phyloP scores from a whole-genome alignment of 768 basidiomycete species.

The Holtermanniella nyarrowii region DNA sequence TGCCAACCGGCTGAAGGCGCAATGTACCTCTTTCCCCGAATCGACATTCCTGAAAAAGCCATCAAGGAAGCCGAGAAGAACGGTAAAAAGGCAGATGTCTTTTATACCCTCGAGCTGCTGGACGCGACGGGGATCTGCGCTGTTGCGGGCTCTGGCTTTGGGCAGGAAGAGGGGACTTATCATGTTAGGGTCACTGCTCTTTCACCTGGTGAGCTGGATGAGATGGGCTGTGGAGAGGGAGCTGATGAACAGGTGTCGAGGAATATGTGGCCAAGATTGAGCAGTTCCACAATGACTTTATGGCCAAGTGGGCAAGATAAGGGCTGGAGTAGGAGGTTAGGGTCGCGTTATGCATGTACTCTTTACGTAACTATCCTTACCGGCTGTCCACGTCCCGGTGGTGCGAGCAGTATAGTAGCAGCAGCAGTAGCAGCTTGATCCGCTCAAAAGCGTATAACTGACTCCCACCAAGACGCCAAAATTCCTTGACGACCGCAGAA shows the following conservation, averaged over 20 bases:
- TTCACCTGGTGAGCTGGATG: conserved; percentile 49
- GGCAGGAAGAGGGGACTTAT: conserved; percentile 78
- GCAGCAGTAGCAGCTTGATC: no score
- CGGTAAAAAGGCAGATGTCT: conserved; percentile 75
- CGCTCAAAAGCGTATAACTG: no score
- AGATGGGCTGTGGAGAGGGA: background rate
- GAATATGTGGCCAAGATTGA: conserved; percentile 82
- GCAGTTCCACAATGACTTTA: conserved; percentile 57
- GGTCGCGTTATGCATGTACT: no score
- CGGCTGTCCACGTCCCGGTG: no score
- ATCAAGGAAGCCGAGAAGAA: conserved; percentile 58
- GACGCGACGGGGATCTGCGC: conserved; percentile 56
- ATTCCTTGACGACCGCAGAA: no score
- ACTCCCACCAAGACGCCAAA: no score
- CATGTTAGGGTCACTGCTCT: conserved; percentile 90
- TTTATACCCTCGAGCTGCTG: conserved; percentile 74
- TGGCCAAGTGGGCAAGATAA: conserved; percentile 45
- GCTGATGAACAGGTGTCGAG: conserved; percentile 53
- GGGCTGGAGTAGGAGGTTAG: no score
- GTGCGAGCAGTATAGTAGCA: no score
- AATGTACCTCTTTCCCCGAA: conserved; percentile 82
- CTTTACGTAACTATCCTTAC: no score
- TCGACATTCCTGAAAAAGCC: conserved; percentile 63
- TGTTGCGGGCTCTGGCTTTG: conserved; percentile 88
- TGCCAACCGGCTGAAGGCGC: conserved; percentile 63